Evolutionary conservation across 805 yeast species (phyloP), one percentile per base, ranked within the genome.

Genomic region (Wickerhamiella allomyrinae): DNA sequence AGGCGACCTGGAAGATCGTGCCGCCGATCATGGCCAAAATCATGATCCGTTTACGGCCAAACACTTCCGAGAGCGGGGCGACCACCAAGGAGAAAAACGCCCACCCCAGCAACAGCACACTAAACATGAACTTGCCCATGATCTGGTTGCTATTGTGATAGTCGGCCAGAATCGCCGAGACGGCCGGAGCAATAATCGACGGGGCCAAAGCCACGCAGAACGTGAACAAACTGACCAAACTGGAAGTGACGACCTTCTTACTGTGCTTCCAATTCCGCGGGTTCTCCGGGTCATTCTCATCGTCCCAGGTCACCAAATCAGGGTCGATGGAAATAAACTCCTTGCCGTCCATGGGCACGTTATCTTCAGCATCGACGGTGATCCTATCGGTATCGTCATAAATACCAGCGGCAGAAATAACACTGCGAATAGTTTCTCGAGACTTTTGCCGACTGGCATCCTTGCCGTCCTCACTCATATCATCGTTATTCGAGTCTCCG

Each of bases 1-100:
- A 77, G 3, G 73, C 81, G 34, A 78, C 48, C 52, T 58, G 56
- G 40, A 60, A 60, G 2, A 55, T 44, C 5, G 57, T 43, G 20
- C 71, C 58, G 39, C 75, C 52, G 63, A 72, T 66, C 24, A 73
- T 67, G 10, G 78, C 68, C 11, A 59, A 46, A 42, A 73, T 68
- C 45, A 77, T 68, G 4, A 81, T 79, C 3, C 67, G 55, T 45
- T 68, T 64, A 31, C 87, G 61, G 2, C 87, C 89, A 47, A 71
- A 68, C 46, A 76, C 64, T 53, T 80, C 89, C 36, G 80, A 72
- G 9, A 80, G 52, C 1, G 87, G 87, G 1, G 83, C 79, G 44
- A 77, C 62, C 23, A 79, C 51, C 38, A 79, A 58, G 2, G 86
- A 85, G 9, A 79, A 79, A 17, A 73, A 47, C 0, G 83, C 84